Conservation (phyloP, 2,329 filamentous ascomycete species). For the Aspergillus sp. region DNA sequence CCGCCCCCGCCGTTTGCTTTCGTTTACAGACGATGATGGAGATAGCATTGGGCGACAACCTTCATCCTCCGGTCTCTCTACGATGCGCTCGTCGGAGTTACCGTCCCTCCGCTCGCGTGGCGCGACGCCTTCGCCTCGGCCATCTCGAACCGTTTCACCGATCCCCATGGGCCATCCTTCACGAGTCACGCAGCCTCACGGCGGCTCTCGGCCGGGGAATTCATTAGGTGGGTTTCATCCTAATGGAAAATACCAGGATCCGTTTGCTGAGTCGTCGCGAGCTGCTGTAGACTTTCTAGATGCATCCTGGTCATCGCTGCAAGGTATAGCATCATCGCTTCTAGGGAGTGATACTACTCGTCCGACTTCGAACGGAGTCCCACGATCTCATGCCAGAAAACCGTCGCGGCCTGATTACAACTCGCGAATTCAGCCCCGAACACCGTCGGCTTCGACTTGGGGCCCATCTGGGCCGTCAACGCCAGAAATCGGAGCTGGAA, state of each 20-base stretch:
- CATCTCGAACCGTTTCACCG: slow-evolving; percentile 38
- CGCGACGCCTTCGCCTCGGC: slow-evolving; percentile 41
- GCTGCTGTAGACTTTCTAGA: slow-evolving; percentile 42
- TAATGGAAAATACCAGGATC: slow-evolving; percentile 23
- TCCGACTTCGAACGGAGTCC: slow-evolving; percentile 25
- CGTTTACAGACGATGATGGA: slow-evolving; percentile 40
- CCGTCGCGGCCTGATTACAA: slow-evolving; percentile 37
- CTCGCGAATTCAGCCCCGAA: slow-evolving; percentile 26
- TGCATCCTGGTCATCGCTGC: slow-evolving; percentile 50
- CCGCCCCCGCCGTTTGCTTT: slow-evolving; percentile 46
- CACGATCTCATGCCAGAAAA: slow-evolving; percentile 34
- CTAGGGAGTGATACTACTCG: slow-evolving; percentile 41
- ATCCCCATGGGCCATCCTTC: slow-evolving; percentile 41
- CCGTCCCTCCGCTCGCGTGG: slow-evolving; percentile 41
- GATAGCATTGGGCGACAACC: slow-evolving; percentile 25
- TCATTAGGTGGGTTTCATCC: slow-evolving; percentile 27
- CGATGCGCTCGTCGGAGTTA: slow-evolving; percentile 28
- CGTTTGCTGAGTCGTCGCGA: slow-evolving; percentile 25
- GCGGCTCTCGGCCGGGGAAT: slow-evolving; percentile 22
- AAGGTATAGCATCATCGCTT: slow-evolving; percentile 50
- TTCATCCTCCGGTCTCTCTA: slow-evolving; percentile 27
- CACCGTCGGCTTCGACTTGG: slow-evolving; percentile 36
- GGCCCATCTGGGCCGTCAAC: slow-evolving; percentile 38
- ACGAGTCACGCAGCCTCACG: slow-evolving; percentile 27
- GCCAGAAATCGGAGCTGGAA: slow-evolving; percentile 37